Conservation (phyloP, 108 stramenopile genomes). For the Stephanodiscus minutulus region DNA sequence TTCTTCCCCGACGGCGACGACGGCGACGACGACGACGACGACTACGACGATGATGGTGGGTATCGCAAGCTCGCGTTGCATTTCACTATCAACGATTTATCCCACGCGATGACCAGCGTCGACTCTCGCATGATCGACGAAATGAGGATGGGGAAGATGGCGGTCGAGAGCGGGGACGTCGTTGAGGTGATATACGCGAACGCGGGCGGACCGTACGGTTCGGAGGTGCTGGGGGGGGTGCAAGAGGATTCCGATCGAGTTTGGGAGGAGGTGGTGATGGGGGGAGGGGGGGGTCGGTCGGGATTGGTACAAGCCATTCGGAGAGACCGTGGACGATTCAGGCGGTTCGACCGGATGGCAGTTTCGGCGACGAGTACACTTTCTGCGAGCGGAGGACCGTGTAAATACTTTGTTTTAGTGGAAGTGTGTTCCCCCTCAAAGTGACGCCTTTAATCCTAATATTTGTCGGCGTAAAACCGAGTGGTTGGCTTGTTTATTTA, state of each 20-base stretch:
- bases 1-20: conserved; percentile 58
- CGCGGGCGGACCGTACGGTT: conserved; percentile 87
- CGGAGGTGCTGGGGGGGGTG: conserved; percentile 70
- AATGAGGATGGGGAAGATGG: conserved; percentile 61
- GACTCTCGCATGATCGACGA: conserved; percentile 82
- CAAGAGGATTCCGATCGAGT: conserved; percentile 77
- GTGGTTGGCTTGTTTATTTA: background rate
- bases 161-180: conserved; percentile 50
- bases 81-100: conserved; percentile 82
- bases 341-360: conserved; percentile 77
- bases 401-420: background rate
- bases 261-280: conserved; percentile 61
- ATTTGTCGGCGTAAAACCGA: no score
- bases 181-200: conserved; percentile 75
- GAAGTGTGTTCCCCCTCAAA: no score
- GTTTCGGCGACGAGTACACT: conserved; percentile 53
- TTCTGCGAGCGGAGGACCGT: conserved; percentile 48
- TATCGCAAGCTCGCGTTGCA: conserved; percentile 86
- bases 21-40: no score
- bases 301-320: conserved; percentile 76
- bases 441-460: no score
- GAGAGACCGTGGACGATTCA: conserved; percentile 77
- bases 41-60: no score
- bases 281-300: conserved; percentile 44
- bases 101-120: conserved; percentile 68